Evolutionary conservation across 179 eudicot genomes (phyloP).

Genomic region (Drosera spatulata): DNA sequence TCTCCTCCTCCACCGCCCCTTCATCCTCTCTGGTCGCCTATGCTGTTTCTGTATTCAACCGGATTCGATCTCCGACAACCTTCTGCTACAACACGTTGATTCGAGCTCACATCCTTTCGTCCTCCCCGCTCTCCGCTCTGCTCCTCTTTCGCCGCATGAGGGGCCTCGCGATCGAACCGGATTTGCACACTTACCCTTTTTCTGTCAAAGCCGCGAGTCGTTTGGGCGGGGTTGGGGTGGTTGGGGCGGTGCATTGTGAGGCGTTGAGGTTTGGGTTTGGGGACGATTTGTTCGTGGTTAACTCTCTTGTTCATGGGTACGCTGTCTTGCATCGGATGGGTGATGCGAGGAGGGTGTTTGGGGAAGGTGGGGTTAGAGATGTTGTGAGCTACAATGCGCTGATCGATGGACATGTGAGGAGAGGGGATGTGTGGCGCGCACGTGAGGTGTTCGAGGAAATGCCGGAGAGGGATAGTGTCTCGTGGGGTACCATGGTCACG

Average conservation of each 20-base stretch:
- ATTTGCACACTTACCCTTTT: conserved; percentile 72
- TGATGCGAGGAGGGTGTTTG: conserved; percentile 43
- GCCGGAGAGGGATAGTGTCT: conserved; percentile 48
- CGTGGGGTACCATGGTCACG: conserved; percentile 74
- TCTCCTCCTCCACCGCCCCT: conserved; percentile 8
- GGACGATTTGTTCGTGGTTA: conserved; percentile 46
- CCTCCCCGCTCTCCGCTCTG: conserved; percentile 40
- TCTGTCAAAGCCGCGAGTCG: conserved; percentile 53
- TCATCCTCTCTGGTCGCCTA: conserved; percentile 15
- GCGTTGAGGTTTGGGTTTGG: conserved; percentile 43
- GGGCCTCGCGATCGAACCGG: conserved; percentile 39
- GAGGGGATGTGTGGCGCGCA: conserved; percentile 40
- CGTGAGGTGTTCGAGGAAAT: conserved; percentile 52
- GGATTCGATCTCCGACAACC: conserved; percentile 40
- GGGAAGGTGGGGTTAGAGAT: conserved; percentile 43
- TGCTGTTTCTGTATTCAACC: conserved; percentile 38
- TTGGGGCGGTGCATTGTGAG: conserved; percentile 40
- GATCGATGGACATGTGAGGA: conserved; percentile 66
- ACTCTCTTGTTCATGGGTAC: conserved; percentile 48
- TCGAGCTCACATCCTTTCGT: conserved; percentile 45
- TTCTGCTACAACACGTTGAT: conserved; percentile 67
- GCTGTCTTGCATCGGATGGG: conserved; percentile 20
- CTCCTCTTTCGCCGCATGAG: conserved; percentile 44
- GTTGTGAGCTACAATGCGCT: conserved; percentile 52
- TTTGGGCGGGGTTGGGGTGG: conserved; percentile 16